phyloP scores from a whole-genome alignment of 2,329 filamentous ascomycete genomes.

The Metarhizium guizhouense region DNA sequence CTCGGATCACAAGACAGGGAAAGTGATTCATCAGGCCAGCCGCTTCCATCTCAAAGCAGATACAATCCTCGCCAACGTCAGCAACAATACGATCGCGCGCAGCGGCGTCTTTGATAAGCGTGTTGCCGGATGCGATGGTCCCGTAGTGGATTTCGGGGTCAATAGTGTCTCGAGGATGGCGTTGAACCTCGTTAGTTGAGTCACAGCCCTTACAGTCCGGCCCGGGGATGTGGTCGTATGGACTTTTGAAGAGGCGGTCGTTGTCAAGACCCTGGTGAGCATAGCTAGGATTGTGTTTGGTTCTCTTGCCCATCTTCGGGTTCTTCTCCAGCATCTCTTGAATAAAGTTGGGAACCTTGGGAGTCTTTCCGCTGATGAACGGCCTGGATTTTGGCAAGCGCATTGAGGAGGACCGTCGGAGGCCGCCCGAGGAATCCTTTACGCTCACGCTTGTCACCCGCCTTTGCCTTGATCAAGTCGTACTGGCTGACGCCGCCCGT shows the following conservation, averaged over 20 bases:
- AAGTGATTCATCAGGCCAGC: not conserved
- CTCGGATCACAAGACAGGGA: slow-evolving; percentile 2
- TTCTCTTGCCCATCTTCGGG: slow-evolving; percentile 6
- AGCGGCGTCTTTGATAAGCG: slow-evolving; percentile 1
- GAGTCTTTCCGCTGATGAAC: not conserved
- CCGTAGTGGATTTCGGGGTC: slow-evolving; percentile 9
- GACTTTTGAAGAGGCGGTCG: slow-evolving; percentile 6
- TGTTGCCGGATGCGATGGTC: slow-evolving; percentile 3
- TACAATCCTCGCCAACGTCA: not conserved
- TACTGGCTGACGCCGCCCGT: slow-evolving; percentile 9
- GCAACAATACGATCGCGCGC: slow-evolving; percentile 1
- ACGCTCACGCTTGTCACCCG: not conserved
- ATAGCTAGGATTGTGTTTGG: slow-evolving; percentile 3
- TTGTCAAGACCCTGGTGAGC: not conserved
- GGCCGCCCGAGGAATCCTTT: slow-evolving; percentile 1
- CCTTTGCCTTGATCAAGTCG: slow-evolving; percentile 9
- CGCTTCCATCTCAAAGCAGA: slow-evolving; percentile 1
- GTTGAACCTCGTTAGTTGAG: not conserved
- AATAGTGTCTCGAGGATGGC: not conserved
- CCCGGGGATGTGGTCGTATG: slow-evolving; percentile 1
- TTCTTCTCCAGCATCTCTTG: slow-evolving; percentile 5
- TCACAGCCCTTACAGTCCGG: not conserved
- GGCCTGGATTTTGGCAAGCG: slow-evolving; percentile 1
- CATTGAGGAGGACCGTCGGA: slow-evolving; percentile 3
- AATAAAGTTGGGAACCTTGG: not conserved